phyloP scores from a whole-genome alignment of 352 stramenopile genomes.

The Ochromonadaceae sp. region DNA sequence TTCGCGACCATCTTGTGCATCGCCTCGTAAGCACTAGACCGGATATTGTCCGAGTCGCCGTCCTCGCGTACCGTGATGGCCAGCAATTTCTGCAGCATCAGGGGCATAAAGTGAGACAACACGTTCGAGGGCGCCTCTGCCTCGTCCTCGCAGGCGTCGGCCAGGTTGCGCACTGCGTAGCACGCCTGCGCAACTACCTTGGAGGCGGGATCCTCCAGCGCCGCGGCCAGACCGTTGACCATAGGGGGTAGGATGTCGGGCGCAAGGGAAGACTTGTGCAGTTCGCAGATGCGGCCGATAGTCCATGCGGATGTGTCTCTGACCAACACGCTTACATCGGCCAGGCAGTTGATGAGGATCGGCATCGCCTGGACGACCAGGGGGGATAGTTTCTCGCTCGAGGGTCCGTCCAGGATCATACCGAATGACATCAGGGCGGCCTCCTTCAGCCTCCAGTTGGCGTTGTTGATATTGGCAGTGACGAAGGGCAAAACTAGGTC shows the following conservation, averaged over 20 bases:
- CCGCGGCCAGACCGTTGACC: constrained; percentile 55
- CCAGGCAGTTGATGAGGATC: constrained; percentile 69
- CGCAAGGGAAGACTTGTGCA: constrained; percentile 74
- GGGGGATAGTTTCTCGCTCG: constrained; percentile 65
- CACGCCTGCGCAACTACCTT: constrained; percentile 82
- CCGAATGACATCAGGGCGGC: constrained; percentile 91
- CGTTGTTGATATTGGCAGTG: constrained; percentile 74
- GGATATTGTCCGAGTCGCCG: constrained; percentile 67
- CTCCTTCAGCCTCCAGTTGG: constrained; percentile 84
- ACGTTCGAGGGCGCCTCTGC: constrained; percentile 45
- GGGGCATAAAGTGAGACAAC: constrained; percentile 75
- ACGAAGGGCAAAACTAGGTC: constrained; percentile 81
- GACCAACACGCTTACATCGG: constrained; percentile 49
- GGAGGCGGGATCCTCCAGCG: constrained; percentile 36
- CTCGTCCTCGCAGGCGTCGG: constrained; percentile 64
- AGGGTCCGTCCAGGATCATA: constrained; percentile 79
- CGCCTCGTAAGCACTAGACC: constrained; percentile 73
- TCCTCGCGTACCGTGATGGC: constrained; percentile 67
- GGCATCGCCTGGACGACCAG: constrained; percentile 78
- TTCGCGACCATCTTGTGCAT: constrained; percentile 79
- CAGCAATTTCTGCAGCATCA: constrained; percentile 76
- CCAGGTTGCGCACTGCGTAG: constrained; percentile 89
- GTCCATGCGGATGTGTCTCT: constrained; percentile 91
- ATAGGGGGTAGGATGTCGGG: constrained; percentile 67
- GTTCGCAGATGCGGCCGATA: constrained; percentile 80